These are phyloP conservation scores for Calycina marina DNA, from an alignment of 2,329 filamentous ascomycete species.

Conservation along the genomic window DNA sequence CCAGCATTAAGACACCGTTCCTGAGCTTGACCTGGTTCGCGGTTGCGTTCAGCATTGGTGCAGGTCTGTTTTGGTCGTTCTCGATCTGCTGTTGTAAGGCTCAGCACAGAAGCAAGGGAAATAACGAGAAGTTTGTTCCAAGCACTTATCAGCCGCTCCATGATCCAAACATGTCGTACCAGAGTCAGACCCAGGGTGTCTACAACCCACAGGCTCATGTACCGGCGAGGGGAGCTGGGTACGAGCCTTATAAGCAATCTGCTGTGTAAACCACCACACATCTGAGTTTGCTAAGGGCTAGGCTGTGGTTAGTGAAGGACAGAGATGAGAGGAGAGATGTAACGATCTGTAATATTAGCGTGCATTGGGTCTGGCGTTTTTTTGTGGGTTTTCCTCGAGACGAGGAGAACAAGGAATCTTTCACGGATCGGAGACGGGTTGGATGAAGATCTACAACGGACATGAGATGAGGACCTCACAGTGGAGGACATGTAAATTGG, in stretches of 20 bases:
- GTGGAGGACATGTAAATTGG: no score
- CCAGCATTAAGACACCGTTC: slow-evolving; percentile 52
- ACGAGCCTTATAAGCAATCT: slow-evolving; percentile 1
- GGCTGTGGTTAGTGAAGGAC: not conserved
- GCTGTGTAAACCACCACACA: not conserved
- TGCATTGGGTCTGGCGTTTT: no score
- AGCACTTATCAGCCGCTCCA: not conserved
- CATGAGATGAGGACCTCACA: no score
- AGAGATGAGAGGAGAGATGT: not conserved
- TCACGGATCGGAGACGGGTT: no score
- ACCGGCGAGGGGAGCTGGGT: not conserved
- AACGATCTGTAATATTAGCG: not conserved
- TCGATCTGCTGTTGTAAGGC: slow-evolving; percentile 71
- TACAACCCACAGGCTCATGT: not conserved
- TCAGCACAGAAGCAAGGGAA: slow-evolving; percentile 10
- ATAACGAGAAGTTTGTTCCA: slow-evolving; percentile 15
- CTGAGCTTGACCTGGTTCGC: slow-evolving; percentile 66
- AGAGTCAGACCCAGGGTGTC: not conserved
- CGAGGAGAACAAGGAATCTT: no score
- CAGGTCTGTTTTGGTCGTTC: slow-evolving; percentile 80
- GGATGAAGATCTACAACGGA: no score
- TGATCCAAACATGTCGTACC: not conserved
- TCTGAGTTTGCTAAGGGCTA: no score
- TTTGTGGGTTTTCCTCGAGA: no score
- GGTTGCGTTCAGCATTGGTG: slow-evolving; percentile 59